A percentile compares a stretch with the other conserved stretches of the same genome.
Conservation (phyloP, 1,139 yeast genomes). For the Pichia sp. region DNA sequence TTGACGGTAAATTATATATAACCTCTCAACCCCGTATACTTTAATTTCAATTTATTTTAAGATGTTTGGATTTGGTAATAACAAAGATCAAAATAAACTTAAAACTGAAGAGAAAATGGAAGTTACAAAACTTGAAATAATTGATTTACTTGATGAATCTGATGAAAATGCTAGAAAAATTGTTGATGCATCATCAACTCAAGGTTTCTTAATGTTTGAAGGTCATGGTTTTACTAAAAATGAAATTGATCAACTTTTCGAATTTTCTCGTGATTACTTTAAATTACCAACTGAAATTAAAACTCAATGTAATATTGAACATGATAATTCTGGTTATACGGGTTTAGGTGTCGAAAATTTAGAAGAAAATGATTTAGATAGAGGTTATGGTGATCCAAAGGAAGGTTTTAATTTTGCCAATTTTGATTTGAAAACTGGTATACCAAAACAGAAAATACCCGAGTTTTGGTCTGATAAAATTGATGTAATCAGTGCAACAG, state of each 20-base stretch:
- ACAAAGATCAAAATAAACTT: background rate
- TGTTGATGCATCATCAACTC: conserved; percentile 44
- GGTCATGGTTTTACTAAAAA: conserved; percentile 45
- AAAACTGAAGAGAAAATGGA: conserved; percentile 6
- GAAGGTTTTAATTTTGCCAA: conserved; percentile 36
- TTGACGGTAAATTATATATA: no score
- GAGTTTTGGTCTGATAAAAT: conserved; percentile 33
- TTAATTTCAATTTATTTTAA: no score
- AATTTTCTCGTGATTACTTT: conserved; percentile 39
- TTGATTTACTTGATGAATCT: conserved; percentile 36
- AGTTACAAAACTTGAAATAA: conserved; percentile 33
- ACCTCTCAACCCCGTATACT: no score
- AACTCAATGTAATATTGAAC: conserved; percentile 32
- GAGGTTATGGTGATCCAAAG: conserved; percentile 45
- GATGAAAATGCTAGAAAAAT: conserved; percentile 35
- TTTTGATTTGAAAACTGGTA: conserved; percentile 37
- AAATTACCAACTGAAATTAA: conserved; percentile 37
- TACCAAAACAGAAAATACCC: conserved; percentile 35
- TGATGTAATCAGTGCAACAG: conserved; percentile 29
- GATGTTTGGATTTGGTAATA: conserved; percentile 1
- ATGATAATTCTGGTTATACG: conserved; percentile 44
- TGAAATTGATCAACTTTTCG: conserved; percentile 40
- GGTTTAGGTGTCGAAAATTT: conserved; percentile 45
- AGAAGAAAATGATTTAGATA: conserved; percentile 39
- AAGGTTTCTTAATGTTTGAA: conserved; percentile 50